Evolutionary conservation across 306 rosid species (phyloP), one percentile per base, ranked within the genome.

Genomic region (Prunus dulcis): DNA sequence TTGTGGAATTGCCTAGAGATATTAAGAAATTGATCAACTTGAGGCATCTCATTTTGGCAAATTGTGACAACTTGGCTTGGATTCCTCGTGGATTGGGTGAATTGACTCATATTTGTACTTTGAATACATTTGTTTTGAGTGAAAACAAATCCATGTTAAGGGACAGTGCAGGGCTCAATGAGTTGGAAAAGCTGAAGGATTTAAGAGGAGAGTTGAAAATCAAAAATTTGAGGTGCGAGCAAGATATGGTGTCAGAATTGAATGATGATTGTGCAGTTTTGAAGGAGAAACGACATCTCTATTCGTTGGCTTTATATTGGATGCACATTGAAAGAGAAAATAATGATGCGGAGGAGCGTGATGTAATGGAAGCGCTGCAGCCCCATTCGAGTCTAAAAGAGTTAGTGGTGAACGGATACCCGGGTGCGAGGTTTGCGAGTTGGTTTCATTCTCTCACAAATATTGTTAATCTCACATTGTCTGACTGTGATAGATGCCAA

Each of bases 381-480:
- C 82, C 80, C 0, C 77, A 30, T 46, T 41, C 47, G 46, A 38
- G 64, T 64, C 41, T 78, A 6, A 82, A 63, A 69, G 0, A 2
- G 6, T 11, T 78, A 0, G 34, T 3, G 6, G 0, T 32, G 34
- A 1, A 32, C 0, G 34, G 34, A 0, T 32, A 0, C 34, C 5
- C 6, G 38, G 77, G 76, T n/a, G 22, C n/a, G 45, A 56, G 17
- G 12, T 7, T 70, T 71, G 27, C 79, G 4, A 30, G 25, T 17
- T 76, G 82, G 84, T 7, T 71, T 79, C 58, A 34, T 2, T 76
- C 57, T 2, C 73, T 75, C 28, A 27, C 38, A 74, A 71, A 71
- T 76, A 3, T 22, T 14, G 7, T 1, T 50, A 3, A 50, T 3
- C n/a, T 50, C n/a, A 1, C 0, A 13, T 50, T 50, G 9, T 15